phyloP scores from a whole-genome alignment of 2,329 filamentous ascomycete genomes.

The Cadophora sp. region DNA sequence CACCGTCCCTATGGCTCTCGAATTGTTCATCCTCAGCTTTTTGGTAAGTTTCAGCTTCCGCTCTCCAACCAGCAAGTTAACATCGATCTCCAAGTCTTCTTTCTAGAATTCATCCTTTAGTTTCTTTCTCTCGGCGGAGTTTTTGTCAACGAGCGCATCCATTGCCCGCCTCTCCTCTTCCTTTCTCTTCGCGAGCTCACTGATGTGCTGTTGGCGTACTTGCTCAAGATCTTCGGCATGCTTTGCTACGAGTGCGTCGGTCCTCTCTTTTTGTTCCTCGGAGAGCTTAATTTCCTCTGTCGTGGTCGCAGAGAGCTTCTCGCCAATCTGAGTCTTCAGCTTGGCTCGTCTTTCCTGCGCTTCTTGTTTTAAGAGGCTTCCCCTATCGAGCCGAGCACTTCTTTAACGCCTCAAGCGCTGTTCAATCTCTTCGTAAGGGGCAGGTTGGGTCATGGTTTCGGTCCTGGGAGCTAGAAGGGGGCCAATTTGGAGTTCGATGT shows the following conservation, averaged over 20 bases:
- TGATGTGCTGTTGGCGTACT: neutral
- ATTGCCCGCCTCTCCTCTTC: neutral
- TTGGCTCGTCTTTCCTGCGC: neutral
- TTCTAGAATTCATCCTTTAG: neutral
- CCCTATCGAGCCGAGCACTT: neutral
- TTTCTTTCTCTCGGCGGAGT: neutral
- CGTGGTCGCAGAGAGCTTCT: neutral
- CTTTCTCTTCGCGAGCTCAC: neutral
- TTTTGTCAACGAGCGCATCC: neutral
- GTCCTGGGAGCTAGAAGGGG: neutral
- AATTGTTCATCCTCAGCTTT: neutral
- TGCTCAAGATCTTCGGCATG: neutral
- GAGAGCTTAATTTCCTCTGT: neutral
- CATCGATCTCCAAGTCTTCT: neutral
- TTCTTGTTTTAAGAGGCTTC: neutral
- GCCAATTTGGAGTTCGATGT: neutral
- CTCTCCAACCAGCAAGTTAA: neutral
- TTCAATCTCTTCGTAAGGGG: neutral
- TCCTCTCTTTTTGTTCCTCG: constrained; percentile 28
- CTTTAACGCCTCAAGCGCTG: neutral
- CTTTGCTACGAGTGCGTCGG: neutral
- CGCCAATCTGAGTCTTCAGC: neutral
- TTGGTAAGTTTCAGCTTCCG: neutral
- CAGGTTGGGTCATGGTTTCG: neutral
- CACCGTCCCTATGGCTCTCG: neutral